A percentile compares a stretch with the other conserved stretches of the same genome.
Evolutionary conservation across 2,329 filamentous ascomycete species (phyloP).

Genomic region (Fusarium stilboides): DNA sequence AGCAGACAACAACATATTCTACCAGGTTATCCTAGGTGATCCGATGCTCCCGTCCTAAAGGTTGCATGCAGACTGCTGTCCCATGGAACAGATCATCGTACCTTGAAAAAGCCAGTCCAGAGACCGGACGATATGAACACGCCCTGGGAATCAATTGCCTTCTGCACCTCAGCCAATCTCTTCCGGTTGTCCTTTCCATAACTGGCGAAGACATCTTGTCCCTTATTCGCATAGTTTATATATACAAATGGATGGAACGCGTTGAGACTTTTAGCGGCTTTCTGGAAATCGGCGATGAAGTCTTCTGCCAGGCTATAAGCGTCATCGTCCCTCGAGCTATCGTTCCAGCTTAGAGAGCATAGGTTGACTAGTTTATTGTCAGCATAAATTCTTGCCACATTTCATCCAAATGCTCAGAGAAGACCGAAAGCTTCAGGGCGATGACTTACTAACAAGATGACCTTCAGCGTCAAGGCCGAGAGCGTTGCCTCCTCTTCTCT

Average conservation of each 20-base stretch:
- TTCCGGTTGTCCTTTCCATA: constrained; percentile 6
- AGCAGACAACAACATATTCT: too few relatives aligned
- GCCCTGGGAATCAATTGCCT: neutral
- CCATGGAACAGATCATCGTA: neutral
- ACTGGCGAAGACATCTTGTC: constrained; percentile 4
- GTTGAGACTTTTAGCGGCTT: neutral
- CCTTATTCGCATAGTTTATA: constrained; percentile 9
- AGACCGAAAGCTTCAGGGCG: too few relatives aligned
- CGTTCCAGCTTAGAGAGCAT: neutral
- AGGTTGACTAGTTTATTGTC: neutral
- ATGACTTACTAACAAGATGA: neutral
- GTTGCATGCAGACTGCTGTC: neutral
- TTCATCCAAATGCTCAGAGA: too few relatives aligned
- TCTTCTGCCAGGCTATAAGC: neutral
- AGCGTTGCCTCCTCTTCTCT: neutral
- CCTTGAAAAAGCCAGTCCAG: constrained; percentile 1
- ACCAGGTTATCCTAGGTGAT: too few relatives aligned
- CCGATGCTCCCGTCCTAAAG: too few relatives aligned
- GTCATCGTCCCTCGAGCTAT: neutral
- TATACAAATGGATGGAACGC: constrained; percentile 11
- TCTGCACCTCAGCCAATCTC: constrained; percentile 4
- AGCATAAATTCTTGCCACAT: too few relatives aligned
- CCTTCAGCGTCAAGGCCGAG: neutral
- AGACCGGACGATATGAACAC: neutral
- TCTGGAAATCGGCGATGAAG: neutral